Evolutionary conservation across 2,329 filamentous ascomycete species (phyloP).

Genomic region (Pyricularia grisea): DNA sequence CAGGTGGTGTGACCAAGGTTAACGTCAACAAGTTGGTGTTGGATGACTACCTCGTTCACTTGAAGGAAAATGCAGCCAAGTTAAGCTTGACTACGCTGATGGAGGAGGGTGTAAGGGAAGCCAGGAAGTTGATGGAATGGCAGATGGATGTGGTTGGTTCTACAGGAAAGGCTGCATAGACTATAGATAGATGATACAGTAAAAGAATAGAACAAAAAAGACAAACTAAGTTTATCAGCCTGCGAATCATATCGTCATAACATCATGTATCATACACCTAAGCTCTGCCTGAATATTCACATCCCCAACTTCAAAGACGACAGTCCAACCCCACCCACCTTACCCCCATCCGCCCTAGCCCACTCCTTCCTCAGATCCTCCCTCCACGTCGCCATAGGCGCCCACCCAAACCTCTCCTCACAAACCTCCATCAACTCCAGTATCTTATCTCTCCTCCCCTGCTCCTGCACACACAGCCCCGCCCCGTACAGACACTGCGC

Average conservation of each 20-base stretch:
- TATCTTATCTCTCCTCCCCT: constrained; percentile 24
- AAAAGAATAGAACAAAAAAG: background rate
- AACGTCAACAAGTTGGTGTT: constrained; percentile 42
- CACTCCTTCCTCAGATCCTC: background rate
- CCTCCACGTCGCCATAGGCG: constrained; percentile 16
- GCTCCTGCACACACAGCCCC: constrained; percentile 30
- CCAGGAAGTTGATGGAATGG: constrained; percentile 31
- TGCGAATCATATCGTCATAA: background rate
- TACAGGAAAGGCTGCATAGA: constrained; percentile 25
- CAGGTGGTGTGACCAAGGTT: constrained; percentile 34
- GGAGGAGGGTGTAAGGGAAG: constrained; percentile 32
- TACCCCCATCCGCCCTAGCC: background rate
- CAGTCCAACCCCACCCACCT: background rate
- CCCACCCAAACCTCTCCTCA: constrained; percentile 27
- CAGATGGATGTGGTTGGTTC: constrained; percentile 38
- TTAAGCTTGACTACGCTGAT: constrained; percentile 28
- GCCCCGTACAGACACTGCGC: constrained; percentile 33
- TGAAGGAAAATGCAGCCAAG: constrained; percentile 27
- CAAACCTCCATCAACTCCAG: constrained; percentile 25
- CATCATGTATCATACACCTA: background rate
- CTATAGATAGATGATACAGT: background rate
- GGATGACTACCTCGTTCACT: constrained; percentile 30
- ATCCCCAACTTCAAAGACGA: background rate
- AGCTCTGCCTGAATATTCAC: background rate
- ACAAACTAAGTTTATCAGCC: background rate